Evolutionary conservation across 805 yeast genomes (phyloP), one percentile per base, ranked within the genome.

Genomic region (Ogataea paradorogensis): DNA sequence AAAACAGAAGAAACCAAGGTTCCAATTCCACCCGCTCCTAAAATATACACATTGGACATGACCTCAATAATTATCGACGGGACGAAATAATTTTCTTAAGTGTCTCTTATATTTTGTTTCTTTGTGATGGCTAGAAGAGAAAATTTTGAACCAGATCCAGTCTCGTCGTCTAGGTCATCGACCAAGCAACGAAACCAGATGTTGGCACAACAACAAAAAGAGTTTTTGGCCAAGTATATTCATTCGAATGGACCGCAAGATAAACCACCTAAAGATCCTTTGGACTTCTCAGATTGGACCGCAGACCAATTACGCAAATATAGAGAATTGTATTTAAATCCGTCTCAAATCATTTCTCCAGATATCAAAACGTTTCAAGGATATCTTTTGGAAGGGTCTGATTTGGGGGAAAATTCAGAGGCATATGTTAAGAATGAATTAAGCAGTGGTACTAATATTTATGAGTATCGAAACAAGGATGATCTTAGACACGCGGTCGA

Each of bases 171-270:
- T 21, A 63, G 81, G 41, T 68, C 77, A 0, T 69, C 76, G n/a
- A 69, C 78, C 20, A 78, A 80, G 50, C 78, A 81, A 10, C 69
- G 83, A 45, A 71, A 75, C 42, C 78, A 80, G 22, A 74, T 77
- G 3, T 73, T 79, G 2, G 80, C 78, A 29, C 87, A 82, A 30
- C 83, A 82, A 14, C 88, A 83, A 50, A 84, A 80, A 43, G 84
- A 81, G 47, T 74, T 73, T 32, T 64, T 82, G 4, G 69, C 77
- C n/a, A 78, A 77, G 44, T 87, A 84, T 58, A 78, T 84, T 28
- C 74, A 83, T 49, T 76, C 84, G 16, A 84, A 84, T 52, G 90
- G 89, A 3, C 90, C 90, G 1, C 66, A 73, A 28, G 82, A 81
- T 48, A 55, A 55, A 23, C 71, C 73, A 0, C 61, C 63, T 8